These are phyloP conservation scores for Pseudopediastrum boryanum DNA, from an alignment of 139 green algal genomes.

Conservation along the genomic window DNA sequence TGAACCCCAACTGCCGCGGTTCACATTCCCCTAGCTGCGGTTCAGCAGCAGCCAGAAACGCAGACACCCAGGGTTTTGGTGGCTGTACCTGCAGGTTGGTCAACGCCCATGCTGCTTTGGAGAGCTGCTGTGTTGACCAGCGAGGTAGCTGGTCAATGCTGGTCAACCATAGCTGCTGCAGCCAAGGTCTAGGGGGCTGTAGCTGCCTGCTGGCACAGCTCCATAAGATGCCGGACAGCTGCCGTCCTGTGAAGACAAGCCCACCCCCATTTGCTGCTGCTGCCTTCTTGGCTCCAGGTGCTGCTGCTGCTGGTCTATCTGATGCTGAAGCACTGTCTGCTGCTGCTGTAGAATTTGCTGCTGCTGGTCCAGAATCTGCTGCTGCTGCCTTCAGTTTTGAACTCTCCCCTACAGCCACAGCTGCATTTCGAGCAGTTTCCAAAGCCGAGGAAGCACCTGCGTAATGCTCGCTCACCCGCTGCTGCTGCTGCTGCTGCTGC, in stretches of 20 bases:
- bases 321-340: neutral
- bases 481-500: slow-evolving; percentile 16
- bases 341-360: neutral
- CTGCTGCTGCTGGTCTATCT: neutral
- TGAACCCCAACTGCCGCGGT: too few species aligned
- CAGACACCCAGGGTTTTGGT: neutral
- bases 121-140: neutral
- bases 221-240: neutral
- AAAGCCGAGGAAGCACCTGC: too few species aligned
- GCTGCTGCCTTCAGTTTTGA: neutral
- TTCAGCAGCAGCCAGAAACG: neutral
- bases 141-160: neutral
- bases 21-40: too few species aligned
- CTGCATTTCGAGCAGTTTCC: neutral
- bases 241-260: neutral
- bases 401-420: neutral
- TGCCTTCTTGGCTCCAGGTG: neutral
- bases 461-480: too few species aligned
- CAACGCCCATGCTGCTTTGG: neutral
- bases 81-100: slow-evolving; percentile 6
- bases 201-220: neutral
- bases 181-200: neutral
- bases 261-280: neutral
- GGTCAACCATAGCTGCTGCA: neutral
- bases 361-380: neutral